Percentiles rank a stretch among this genome's conserved stretches.
Conservation (phyloP, 129 eudicot genomes). For the Calendula officinalis region DNA sequence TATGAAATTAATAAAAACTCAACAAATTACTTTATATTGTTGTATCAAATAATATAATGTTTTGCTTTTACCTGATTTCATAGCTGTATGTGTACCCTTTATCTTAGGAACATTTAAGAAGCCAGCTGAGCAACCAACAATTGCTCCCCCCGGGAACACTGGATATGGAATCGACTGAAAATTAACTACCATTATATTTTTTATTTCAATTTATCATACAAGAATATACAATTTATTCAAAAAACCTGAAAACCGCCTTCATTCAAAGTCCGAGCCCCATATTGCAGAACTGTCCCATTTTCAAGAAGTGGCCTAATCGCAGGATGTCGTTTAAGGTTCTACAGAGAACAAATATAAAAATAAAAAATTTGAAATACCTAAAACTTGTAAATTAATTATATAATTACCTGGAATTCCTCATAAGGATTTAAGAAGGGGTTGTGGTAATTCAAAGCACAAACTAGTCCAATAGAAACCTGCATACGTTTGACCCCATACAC, state of each 20-base stretch:
- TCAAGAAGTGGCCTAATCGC: slow-evolving; percentile 79
- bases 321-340: slow-evolving; percentile 90
- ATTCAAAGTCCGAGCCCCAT: slow-evolving; percentile 96
- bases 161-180: slow-evolving; percentile 99
- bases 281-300: slow-evolving; percentile 81
- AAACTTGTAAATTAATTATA: not conserved
- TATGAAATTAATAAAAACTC: not conserved
- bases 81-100: slow-evolving; percentile 96
- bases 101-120: slow-evolving; percentile 93
- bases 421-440: slow-evolving; percentile 90
- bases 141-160: slow-evolving; percentile 99
- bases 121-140: slow-evolving; percentile 97
- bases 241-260: slow-evolving; percentile 99
- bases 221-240: not conserved
- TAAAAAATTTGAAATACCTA: not conserved
- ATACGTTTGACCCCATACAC: not conserved
- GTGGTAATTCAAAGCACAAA: slow-evolving; percentile 87
- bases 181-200: slow-evolving; percentile 54
- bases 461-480: slow-evolving; percentile 88
- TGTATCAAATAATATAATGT: not conserved
- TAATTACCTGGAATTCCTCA: slow-evolving; percentile 87
- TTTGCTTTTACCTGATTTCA: slow-evolving; percentile 81
- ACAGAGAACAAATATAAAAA: slow-evolving; percentile 17
- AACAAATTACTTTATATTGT: not conserved
- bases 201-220: slow-evolving; percentile 21